phyloP scores from a whole-genome alignment of 345 rosid species.

The Pistacia vera region DNA sequence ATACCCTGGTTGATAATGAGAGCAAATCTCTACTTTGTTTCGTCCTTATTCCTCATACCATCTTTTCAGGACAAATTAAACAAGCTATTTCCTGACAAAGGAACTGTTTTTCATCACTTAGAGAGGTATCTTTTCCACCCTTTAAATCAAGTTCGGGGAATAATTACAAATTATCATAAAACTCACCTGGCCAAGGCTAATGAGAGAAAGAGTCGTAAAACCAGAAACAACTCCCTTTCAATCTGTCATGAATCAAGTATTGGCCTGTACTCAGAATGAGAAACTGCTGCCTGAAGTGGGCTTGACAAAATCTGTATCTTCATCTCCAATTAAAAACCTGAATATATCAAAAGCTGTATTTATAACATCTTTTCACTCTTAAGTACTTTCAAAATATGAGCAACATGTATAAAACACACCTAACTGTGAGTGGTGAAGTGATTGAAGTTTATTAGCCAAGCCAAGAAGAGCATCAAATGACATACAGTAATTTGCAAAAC shows the following conservation, averaged over 20 bases:
- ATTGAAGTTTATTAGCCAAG: conserved; percentile 42
- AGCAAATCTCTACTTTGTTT: no score
- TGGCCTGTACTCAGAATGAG: conserved; percentile 30
- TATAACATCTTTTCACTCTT: conserved; percentile 32
- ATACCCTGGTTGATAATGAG: no score
- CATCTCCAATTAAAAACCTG: conserved; percentile 1
- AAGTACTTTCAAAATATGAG: conserved; percentile 23
- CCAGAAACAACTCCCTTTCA: conserved; percentile 21
- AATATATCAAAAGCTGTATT: conserved; percentile 37
- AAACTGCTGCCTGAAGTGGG: conserved; percentile 33
- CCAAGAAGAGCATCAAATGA: conserved; percentile 33
- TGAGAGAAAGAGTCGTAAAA: conserved; percentile 22
- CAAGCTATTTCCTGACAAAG: conserved; percentile 30
- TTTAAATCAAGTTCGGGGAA: conserved; percentile 42
- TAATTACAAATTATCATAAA: conserved; percentile 33
- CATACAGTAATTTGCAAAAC: conserved; percentile 30
- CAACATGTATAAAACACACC: conserved; percentile 26
- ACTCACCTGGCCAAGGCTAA: conserved; percentile 37
- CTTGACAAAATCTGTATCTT: background rate
- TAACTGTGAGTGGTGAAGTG: conserved; percentile 31
- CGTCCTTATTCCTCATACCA: no score
- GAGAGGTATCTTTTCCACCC: conserved; percentile 44
- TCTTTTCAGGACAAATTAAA: no score
- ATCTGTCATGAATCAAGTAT: conserved; percentile 37
- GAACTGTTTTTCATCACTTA: conserved; percentile 37